These are phyloP conservation scores for Backusella mclennaniae DNA, from an alignment of 192 early-diverging fungal genomes.

Conservation along the genomic window DNA sequence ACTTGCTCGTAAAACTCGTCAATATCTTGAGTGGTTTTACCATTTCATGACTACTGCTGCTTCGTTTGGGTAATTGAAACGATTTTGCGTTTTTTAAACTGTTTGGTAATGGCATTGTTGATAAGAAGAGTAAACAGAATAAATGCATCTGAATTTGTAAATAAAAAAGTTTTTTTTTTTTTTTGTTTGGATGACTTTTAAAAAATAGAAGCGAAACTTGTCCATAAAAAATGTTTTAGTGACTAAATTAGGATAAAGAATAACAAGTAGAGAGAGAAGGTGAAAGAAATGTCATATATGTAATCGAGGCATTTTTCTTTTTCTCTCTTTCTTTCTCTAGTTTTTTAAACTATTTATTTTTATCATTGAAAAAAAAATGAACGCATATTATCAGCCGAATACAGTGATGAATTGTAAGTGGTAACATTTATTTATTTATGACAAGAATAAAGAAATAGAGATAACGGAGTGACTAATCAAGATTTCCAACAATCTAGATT, in stretches of 20 bases:
- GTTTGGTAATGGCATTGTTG: not conserved
- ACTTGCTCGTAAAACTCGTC: not conserved
- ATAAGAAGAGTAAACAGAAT: no score
- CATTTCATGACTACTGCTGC: not conserved
- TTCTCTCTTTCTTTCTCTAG: not conserved
- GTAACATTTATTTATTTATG: not conserved
- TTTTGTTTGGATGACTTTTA: not conserved
- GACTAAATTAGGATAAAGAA: not conserved
- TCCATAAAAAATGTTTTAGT: not conserved
- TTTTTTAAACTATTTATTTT: not conserved
- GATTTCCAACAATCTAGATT: not conserved
- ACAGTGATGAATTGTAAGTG: not conserved
- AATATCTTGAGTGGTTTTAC: not conserved
- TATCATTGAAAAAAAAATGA: not conserved
- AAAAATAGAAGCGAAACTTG: not conserved
- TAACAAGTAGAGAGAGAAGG: not conserved
- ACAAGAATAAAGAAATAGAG: not conserved
- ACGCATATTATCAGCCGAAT: not conserved
- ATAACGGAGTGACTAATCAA: not conserved
- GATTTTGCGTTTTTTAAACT: not conserved
- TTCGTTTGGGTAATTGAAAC: not conserved
- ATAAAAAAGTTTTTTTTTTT: not conserved
- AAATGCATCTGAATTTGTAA: no score
- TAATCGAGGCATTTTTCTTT: not conserved
- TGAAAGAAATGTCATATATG: not conserved